Evolutionary conservation across 306 rosid species (phyloP), one percentile per base, ranked within the genome.

Genomic region (Aeschynomene evenia): DNA sequence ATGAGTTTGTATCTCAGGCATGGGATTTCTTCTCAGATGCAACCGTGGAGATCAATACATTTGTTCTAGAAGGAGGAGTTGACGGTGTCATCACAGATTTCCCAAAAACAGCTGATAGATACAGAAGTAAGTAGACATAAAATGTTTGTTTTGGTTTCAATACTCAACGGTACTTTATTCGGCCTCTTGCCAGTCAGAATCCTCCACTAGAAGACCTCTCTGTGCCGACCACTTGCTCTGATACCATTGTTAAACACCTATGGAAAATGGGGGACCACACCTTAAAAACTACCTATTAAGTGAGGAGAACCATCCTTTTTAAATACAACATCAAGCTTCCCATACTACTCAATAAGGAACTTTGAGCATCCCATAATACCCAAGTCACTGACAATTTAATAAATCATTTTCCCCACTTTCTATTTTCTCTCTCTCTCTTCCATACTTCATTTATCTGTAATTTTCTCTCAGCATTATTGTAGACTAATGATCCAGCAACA

Each of bases 21-120:
- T 91, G 89, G 92, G 99, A 94, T 84, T 94, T 79, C 88, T 72
- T 85, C 72, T 82, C 96, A 9, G 97, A 94, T 82, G 34, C 92
- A 63, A 85, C 92, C 0, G 83, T 88, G 56, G 97, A 94, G 87
- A 81, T 94, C 80, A 87, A 91, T 71, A 62, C 97, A 28, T 91
- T 2, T 75, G 79, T 83, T 66, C n/a, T 0, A 4, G 81, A 68
- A 21, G 70, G 21, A 54, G 15, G 0, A 51, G 42, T 88, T 63
- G 83, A 87, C 34, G 97, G 99, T 40, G 51, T 94, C 56, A 75
- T 94, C 83, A 90, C 99, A 1, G 84, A 66, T 79, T 91, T 87
- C 77, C 97, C 98, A 0, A 81, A 79, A 77, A 94, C 97, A 0
- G 85, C 98, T 37, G 73, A 79, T 36, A 85, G 97, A 85, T 94